Conservation (phyloP, 179 eudicot genomes). For the Beta macrorhiza region DNA sequence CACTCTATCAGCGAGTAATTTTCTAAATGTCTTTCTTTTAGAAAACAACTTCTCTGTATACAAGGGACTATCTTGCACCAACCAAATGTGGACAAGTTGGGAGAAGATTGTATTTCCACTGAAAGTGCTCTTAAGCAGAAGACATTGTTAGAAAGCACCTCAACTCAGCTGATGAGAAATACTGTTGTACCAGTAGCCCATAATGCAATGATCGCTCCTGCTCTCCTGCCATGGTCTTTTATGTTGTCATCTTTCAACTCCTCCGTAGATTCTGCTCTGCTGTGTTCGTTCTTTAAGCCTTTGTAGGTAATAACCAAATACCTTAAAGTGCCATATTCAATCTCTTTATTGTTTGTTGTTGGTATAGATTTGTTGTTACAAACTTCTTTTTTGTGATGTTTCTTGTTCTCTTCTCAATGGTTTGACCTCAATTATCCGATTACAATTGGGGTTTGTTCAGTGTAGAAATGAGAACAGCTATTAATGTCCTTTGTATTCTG, state of each 20-base stretch:
- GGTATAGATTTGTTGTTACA: not conserved
- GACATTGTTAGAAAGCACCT: not conserved
- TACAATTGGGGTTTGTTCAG: too few relatives aligned
- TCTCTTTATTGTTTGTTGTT: not conserved
- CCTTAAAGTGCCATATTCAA: not conserved
- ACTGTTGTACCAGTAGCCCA: slow-evolving; percentile 7
- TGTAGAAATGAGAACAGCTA: too few relatives aligned
- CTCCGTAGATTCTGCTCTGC: not conserved
- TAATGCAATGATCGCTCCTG: not conserved
- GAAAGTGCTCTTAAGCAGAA: not conserved
- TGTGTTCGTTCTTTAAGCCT: not conserved
- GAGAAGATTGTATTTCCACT: not conserved
- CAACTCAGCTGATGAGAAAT: not conserved
- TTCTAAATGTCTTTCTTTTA: not conserved
- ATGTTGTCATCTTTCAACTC: not conserved
- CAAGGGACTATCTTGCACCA: not conserved
- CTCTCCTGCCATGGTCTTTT: not conserved
- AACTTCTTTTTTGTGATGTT: not conserved
- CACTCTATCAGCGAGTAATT: slow-evolving; percentile 1
- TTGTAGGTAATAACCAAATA: not conserved
- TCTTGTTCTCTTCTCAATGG: not conserved
- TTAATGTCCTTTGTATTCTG: too few relatives aligned
- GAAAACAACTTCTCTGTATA: not conserved
- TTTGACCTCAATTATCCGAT: not conserved
- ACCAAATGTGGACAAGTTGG: not conserved